Conservation (phyloP, 2,329 filamentous ascomycete species). For the Myriosclerotinia scirpicola region DNA sequence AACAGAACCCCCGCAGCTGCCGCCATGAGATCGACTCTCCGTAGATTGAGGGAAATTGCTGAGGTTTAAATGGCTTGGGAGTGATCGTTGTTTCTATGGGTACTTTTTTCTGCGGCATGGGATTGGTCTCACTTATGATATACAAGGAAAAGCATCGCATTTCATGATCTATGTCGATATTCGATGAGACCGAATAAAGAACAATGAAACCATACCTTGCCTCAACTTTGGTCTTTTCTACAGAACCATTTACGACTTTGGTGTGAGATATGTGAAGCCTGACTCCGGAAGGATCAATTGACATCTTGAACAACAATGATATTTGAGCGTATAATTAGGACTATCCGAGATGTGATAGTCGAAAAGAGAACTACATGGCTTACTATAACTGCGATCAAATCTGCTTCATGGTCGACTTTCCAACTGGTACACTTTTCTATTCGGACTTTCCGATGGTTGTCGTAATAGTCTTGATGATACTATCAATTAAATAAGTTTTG, state of each 20-base stretch:
- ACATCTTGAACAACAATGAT: conserved; percentile 4
- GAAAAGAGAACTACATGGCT: background rate
- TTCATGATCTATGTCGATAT: conserved; percentile 22
- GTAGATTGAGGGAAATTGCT: conserved; percentile 94
- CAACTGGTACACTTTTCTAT: background rate
- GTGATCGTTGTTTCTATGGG: conserved; percentile 20
- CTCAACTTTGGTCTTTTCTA: background rate
- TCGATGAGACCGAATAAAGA: conserved; percentile 22
- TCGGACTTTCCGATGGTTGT: background rate
- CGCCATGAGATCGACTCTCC: conserved; percentile 93
- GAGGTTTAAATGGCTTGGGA: conserved; percentile 68
- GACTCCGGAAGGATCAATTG: background rate
- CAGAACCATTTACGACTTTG: conserved; percentile 1
- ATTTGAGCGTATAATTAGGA: background rate
- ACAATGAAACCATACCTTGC: conserved; percentile 21
- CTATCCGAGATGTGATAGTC: background rate
- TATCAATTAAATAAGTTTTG: background rate
- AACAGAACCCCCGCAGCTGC: conserved; percentile 84
- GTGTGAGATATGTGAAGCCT: conserved; percentile 17
- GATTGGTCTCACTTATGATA: conserved; percentile 23
- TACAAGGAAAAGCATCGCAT: conserved; percentile 22
- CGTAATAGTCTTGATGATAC: background rate
- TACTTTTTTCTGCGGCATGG: conserved; percentile 22
- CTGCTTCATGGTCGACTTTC: background rate
- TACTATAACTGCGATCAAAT: background rate